Base-by-base conservation (phyloP, 805 yeast species). In the Kluyveromyces aestuarii region DNA sequence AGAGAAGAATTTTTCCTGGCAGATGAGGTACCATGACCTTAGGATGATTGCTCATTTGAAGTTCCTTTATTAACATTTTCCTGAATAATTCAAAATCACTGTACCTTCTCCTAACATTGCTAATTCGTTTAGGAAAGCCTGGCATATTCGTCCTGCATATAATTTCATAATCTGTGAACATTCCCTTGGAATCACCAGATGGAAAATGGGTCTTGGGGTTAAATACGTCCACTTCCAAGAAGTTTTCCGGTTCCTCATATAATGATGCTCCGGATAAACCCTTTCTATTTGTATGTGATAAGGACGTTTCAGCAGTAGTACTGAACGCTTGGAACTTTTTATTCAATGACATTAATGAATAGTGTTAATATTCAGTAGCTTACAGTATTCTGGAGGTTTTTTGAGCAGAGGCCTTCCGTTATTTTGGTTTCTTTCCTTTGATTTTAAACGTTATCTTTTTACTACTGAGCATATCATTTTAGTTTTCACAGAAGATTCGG, bases 241-340 rank as follows among this genome's bases (percentile, higher is more conserved):
- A 87, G 68, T 88, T 87, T 66, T 93, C 98, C 0, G 97, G 98
- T 58, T 86, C 95, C 0, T 95, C 96, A 61, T 93, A 93, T 40
- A 86, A 75, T 58, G 88, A 96, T 53, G 80, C 85, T 51, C 73
- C 75, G 55, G 71, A 76, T 62, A 51, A 61, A 68, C 51, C 71
- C 66, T 67, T 21, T 21, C 27, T 37, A 41, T 45, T 39, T 36
- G 50, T 53, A 42, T 62, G 63, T 17, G 53, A 66, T 11, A 56
- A 46, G 13, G 50, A 50, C 21, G 55, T 53, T 45, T 55, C 55
- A 46, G 56, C 64, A n/a, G 62, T 56, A 16, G 60, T 54, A 18
- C 62, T 55, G 43, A 59, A 63, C 7, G 66, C 56, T 42, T 58
- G 59, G 48, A 60, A 60, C 42, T 59, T 58, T 41, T 59, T 53